A percentile compares a stretch with the other conserved stretches of the same genome.
phyloP scores from a whole-genome alignment of 1,284 basidiomycete species.

The Vanrija sp. region DNA sequence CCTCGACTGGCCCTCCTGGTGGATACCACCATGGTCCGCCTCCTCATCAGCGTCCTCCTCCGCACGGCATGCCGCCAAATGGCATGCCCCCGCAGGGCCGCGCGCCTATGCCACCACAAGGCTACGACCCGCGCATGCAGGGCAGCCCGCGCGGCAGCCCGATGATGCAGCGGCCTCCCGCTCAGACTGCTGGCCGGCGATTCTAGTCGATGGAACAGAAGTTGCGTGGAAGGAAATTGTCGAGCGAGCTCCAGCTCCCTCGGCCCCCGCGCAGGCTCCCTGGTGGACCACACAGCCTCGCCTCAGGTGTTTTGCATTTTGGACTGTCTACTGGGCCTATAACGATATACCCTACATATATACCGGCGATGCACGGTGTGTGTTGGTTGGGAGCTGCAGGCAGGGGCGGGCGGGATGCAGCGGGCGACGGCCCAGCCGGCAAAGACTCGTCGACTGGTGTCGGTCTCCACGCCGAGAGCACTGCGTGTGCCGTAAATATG shows the following conservation, averaged over 20 bases:
- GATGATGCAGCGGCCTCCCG: not conserved
- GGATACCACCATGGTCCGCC: conserved; percentile 30
- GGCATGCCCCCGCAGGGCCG: conserved; percentile 3
- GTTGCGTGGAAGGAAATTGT: too few species aligned
- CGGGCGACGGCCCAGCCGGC: too few species aligned
- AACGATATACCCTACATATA: conserved; percentile 6
- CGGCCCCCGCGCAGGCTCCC: not conserved
- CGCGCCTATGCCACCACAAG: conserved; percentile 2
- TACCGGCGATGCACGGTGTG: not conserved
- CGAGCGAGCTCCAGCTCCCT: not conserved
- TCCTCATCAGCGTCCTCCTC: conserved; percentile 6
- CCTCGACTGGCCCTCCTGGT: conserved; percentile 20
- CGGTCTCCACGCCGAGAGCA: too few species aligned
- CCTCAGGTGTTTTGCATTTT: conserved; percentile 5
- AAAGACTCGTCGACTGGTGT: too few species aligned
- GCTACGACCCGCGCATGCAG: conserved; percentile 7
- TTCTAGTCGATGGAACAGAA: conserved; percentile 1
- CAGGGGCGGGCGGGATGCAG: too few species aligned
- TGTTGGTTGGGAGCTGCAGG: too few species aligned
- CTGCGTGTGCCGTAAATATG: not conserved
- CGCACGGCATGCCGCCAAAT: conserved; percentile 3
- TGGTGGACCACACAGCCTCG: not conserved
- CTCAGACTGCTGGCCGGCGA: conserved; percentile 6
- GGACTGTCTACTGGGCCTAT: conserved; percentile 3
- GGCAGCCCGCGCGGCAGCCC: not conserved